Base-by-base conservation (phyloP, 2,329 filamentous ascomycete genomes). In the Incumbomyces delicatus region DNA sequence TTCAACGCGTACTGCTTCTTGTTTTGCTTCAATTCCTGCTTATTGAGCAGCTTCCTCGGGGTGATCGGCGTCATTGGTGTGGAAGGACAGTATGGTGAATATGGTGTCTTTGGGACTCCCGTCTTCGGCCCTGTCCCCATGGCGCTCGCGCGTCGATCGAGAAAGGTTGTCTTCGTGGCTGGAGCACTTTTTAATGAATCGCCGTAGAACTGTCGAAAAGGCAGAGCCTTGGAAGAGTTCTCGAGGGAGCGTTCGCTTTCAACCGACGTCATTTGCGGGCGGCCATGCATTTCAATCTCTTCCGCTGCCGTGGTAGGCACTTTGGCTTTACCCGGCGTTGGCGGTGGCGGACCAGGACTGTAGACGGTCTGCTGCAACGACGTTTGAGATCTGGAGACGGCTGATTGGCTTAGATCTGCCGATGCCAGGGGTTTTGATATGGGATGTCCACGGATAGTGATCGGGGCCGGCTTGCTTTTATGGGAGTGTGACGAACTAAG, bases 301-400 rank as follows among this genome's bases (percentile, higher is more conserved):
- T 38, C 34, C 14, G 17, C 17, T 13, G 13, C 27, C 3, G 27
- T n/a, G 5, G 27, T 27, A n/a, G 37, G 47, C n/a, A n/a, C n/a
- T n/a, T 32, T 8, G 37, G 41, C 31, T 46, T 34, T 50, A 11
- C 56, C 49, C 4, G 75, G 74, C 3, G 72, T 71, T 6, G 68
- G 68, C n/a, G 77, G 76, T 2, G 76, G 74, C 6, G 72, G 69
- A 2, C 73, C 71, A 1, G 74, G 74, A 39, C 71, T 71, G 61
- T 78, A 78, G 52, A 72, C 64, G 35, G 75, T 68, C 7, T 77
- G 77, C 1, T 75, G 77, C 3, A 80, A 64, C 1, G 77, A 73
- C n/a, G 74, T 69, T n/a, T 65, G 69, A 17, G 71, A 69, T 12
- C 68, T 62, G 50, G 73, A 72, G 40, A 71, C 64, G 3, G 64